Base-by-base conservation (phyloP, 192 early-diverging fungal genomes). In the Pilobolus umbonatus region DNA sequence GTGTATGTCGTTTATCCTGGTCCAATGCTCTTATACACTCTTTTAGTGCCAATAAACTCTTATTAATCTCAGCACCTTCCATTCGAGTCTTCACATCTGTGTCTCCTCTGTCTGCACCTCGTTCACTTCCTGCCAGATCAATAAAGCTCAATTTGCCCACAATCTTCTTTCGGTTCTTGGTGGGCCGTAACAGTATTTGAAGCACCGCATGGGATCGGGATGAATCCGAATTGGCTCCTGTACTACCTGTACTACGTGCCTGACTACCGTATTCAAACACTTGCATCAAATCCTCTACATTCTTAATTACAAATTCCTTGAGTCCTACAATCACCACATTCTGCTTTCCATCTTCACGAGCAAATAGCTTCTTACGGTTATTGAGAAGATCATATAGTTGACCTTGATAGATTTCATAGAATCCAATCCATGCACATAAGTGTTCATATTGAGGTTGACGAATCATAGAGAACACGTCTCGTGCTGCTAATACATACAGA, bases 31-130 rank as follows among this genome's bases (percentile, higher is more conserved):
- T 88, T 72, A 99, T 99, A 61, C 95, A 98, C 64, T 98, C 95
- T 70, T 99, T 98, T 58, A 99, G 72, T 0, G 97, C 97, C 53
- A 99, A 74, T 61, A 99, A 77, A 68, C 92, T 93, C 73, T 98
- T 98, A 80, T 99, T 99, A 77, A 99, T 99, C 75, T 99, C 95
- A 1, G 95, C 91, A 12, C 95, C 97, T 67, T 99, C 96, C 94
- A 95, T 95, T 66, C 92, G 84, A 65, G 95, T 98, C 73, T 96
- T 90, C 46, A 87, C 79, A 73, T 96, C 88, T 3, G 93, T 77
- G 22, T 97, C 94, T 17, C 95, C 95, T 38, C 95, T 84, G 73
- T 99, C 97, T 5, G 97, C 89, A 31, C 97, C 97, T 32, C 97
- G 87, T 70, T 99, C 97, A 69, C 90, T 95, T 35, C 97, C 97